Evolutionary conservation across 345 rosid species (phyloP).

Genomic region (Euclidium syriacum): DNA sequence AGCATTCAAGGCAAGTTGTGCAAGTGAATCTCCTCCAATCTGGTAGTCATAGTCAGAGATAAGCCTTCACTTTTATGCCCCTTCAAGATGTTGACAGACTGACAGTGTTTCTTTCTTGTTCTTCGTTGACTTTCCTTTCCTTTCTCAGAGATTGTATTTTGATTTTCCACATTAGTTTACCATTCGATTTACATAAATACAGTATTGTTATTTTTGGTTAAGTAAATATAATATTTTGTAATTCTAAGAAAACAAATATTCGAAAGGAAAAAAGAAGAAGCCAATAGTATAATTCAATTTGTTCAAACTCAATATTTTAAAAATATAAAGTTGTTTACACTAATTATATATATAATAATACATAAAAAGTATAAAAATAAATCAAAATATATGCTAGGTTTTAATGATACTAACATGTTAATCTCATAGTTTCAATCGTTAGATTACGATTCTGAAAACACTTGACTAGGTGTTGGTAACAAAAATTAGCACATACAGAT

Average conservation of each 20-base stretch:
- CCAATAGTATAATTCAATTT: background rate
- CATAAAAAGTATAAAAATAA: no score
- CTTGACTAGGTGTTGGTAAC: background rate
- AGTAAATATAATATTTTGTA: background rate
- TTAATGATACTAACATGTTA: background rate
- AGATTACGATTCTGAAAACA: no score
- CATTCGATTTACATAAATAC: background rate
- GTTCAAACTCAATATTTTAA: no score
- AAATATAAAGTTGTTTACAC: no score
- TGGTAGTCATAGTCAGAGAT: background rate
- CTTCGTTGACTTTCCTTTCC: constrained; percentile 1
- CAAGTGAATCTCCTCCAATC: background rate
- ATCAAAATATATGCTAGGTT: background rate
- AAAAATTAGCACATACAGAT: background rate
- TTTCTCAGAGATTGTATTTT: background rate
- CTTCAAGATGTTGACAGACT: constrained; percentile 13
- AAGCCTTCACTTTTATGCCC: background rate
- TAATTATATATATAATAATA: no score
- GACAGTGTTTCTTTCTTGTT: background rate
- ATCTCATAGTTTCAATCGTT: background rate
- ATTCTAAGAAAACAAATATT: background rate
- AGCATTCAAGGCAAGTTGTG: background rate
- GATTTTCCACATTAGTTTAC: background rate
- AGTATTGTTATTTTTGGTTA: no score
- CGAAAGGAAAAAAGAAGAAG: background rate